Evolutionary conservation across 169 alveolate species (phyloP).

Genomic region (Cystoisospora suis): DNA sequence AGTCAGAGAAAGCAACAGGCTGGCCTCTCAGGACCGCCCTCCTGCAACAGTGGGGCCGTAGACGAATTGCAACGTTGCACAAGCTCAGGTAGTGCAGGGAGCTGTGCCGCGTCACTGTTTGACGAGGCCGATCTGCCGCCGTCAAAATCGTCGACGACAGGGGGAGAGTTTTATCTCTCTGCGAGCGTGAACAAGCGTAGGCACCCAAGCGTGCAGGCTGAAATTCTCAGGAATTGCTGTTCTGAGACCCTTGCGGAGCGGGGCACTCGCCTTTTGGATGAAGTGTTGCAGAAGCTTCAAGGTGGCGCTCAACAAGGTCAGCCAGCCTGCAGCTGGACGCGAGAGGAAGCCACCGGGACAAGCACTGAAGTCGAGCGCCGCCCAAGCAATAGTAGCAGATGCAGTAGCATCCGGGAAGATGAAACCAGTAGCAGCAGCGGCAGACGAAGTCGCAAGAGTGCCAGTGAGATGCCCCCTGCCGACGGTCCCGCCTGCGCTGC

Average conservation of each 20-base stretch:
- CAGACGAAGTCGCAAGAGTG: constrained; percentile 18
- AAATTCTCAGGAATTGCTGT: constrained; percentile 37
- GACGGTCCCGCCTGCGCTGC: neutral
- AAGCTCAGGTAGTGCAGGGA: neutral
- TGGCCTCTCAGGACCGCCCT: neutral
- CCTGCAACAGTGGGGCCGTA: neutral
- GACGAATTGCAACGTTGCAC: neutral
- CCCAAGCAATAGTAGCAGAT: neutral
- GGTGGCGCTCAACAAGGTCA: neutral
- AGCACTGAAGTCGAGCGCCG: neutral
- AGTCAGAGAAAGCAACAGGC: neutral
- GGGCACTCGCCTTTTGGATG: constrained; percentile 46
- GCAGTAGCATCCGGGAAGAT: neutral
- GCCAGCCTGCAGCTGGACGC: neutral
- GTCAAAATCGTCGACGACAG: neutral
- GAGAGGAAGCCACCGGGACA: neutral
- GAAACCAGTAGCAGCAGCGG: neutral
- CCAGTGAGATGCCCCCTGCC: neutral
- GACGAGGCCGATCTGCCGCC: no score
- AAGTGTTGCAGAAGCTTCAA: constrained; percentile 53
- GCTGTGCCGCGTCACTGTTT: neutral
- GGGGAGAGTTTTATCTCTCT: constrained; percentile 26
- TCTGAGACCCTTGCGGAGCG: constrained; percentile 43
- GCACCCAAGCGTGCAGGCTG: constrained; percentile 54
- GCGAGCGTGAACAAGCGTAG: constrained; percentile 53